Percentiles rank a stretch among this genome's conserved stretches.
Evolutionary conservation across 306 rosid genomes (phyloP).

Genomic region (Lablab purpureus): DNA sequence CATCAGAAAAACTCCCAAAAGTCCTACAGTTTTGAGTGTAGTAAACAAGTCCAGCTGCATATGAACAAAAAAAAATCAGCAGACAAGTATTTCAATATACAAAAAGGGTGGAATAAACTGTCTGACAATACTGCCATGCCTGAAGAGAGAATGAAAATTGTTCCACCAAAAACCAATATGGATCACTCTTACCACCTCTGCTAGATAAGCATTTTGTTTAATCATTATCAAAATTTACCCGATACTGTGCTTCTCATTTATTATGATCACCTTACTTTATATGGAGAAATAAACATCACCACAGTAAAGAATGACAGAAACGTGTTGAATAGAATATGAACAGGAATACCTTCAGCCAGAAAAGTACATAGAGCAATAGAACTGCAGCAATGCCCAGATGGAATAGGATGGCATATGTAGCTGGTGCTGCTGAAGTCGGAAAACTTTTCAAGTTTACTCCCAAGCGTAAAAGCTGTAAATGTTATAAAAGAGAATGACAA

Average conservation of each 20-base stretch:
- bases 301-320: constrained; percentile 26
- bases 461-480: constrained; percentile 69
- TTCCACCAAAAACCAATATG: neutral
- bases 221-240: constrained; percentile 13
- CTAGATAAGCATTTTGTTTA: constrained; percentile 28
- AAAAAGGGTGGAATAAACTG: neutral
- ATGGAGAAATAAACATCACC: constrained; percentile 12
- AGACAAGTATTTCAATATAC: constrained; percentile 12
- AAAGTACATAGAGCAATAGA: constrained; percentile 78
- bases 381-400: constrained; percentile 82
- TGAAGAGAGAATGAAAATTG: constrained; percentile 15
- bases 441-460: constrained; percentile 93
- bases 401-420: constrained; percentile 73
- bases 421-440: constrained; percentile 73
- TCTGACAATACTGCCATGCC: constrained; percentile 18
- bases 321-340: constrained; percentile 31
- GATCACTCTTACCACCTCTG: neutral
- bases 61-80: constrained; percentile 36
- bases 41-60: constrained; percentile 94
- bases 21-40: constrained; percentile 76
- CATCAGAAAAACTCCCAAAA: constrained; percentile 78
- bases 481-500: constrained; percentile 39
- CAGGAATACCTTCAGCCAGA: constrained; percentile 93
- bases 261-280: neutral
- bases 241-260: constrained; percentile 7